Evolutionary conservation across 129 eudicot genomes (phyloP).

Genomic region (Kitagawia praeruptora): DNA sequence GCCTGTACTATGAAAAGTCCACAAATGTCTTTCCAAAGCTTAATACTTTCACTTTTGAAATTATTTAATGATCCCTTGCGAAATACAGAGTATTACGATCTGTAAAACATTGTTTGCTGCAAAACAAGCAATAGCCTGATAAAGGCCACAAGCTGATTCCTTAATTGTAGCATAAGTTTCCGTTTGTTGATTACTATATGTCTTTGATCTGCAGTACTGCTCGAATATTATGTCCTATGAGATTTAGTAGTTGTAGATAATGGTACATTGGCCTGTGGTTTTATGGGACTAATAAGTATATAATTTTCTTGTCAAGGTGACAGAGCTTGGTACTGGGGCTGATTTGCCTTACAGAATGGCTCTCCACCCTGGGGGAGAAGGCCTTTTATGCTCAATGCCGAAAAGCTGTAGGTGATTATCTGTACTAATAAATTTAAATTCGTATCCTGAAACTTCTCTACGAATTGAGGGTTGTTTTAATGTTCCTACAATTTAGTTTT

Average conservation of each 20-base stretch:
- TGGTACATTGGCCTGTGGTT: background rate
- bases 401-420: conserved; percentile 63
- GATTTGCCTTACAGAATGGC: conserved; percentile 94
- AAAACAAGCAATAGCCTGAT: too few species aligned
- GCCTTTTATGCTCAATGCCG: conserved; percentile 73
- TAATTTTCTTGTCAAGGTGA: conserved; percentile 34
- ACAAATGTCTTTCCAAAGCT: too few species aligned
- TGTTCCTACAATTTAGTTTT: background rate
- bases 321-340: conserved; percentile 50
- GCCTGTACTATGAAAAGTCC: too few species aligned
- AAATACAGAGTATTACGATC: too few species aligned
- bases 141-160: background rate
- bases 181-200: background rate
- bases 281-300: background rate
- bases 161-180: background rate
- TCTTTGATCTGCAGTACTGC: too few species aligned
- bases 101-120: too few species aligned
- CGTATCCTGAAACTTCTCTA: background rate
- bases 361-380: conserved; percentile 91
- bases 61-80: too few species aligned
- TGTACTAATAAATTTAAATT: background rate
- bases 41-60: too few species aligned
- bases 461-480: background rate
- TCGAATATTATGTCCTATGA: background rate
- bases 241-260: background rate